phyloP scores from a whole-genome alignment of 2,329 filamentous ascomycete species.

The Trichoderma cornu-damae region DNA sequence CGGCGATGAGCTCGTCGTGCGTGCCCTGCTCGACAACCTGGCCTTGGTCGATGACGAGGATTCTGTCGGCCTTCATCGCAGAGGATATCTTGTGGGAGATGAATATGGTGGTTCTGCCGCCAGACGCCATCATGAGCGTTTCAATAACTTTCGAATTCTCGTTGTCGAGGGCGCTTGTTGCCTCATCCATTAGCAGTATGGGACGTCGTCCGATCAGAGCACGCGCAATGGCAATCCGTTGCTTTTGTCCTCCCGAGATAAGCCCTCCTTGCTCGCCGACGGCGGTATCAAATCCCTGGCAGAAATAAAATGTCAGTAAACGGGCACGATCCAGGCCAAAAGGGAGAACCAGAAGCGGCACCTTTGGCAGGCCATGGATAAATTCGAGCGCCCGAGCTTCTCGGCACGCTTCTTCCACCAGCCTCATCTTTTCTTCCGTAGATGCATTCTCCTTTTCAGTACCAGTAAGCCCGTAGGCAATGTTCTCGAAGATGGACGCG shows the following conservation, averaged over 20 bases:
- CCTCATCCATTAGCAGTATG: conserved; percentile 68
- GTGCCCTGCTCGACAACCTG: conserved; percentile 54
- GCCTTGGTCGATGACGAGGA: conserved; percentile 52
- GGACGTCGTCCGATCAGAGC: conserved; percentile 62
- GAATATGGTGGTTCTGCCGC: conserved; percentile 51
- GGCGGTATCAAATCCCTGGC: conserved; percentile 51
- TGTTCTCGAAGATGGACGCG: conserved; percentile 49
- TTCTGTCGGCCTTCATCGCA: conserved; percentile 51
- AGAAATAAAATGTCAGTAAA: background rate
- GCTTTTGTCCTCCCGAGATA: conserved; percentile 67
- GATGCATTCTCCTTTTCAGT: conserved; percentile 34
- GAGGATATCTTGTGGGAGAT: conserved; percentile 50
- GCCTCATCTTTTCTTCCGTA: conserved; percentile 39
- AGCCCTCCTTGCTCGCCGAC: conserved; percentile 64
- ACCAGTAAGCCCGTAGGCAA: conserved; percentile 43
- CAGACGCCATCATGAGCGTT: conserved; percentile 44
- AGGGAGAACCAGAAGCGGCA: conserved; percentile 8
- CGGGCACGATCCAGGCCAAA: no score
- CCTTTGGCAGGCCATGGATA: conserved; percentile 43
- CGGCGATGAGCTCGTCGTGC: conserved; percentile 47
- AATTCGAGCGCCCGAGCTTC: conserved; percentile 52
- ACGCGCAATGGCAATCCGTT: conserved; percentile 67
- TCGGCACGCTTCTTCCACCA: conserved; percentile 45
- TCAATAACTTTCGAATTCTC: conserved; percentile 62
- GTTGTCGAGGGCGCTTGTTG: conserved; percentile 60